Percentiles rank a stretch among this genome's conserved stretches.
Evolutionary conservation across 306 rosid species (phyloP).

Genomic region (Cercis canadensis): DNA sequence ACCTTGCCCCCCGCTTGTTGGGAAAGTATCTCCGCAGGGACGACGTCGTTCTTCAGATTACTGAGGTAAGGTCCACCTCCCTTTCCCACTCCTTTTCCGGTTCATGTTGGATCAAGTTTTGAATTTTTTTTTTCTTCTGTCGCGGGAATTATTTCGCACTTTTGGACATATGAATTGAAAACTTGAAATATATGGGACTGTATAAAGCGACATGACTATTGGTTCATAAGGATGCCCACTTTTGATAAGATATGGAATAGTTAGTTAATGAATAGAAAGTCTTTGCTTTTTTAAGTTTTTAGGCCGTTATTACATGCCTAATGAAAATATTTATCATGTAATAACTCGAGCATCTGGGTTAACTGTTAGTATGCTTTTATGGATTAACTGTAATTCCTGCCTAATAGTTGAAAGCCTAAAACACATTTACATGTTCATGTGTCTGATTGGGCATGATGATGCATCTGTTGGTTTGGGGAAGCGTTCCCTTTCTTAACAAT

Average conservation of each 20-base stretch:
- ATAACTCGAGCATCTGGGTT: not conserved
- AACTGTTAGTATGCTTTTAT: not conserved
- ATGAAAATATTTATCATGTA: not conserved
- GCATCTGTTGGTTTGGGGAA: not conserved
- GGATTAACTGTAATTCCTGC: not conserved
- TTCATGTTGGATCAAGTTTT: not conserved
- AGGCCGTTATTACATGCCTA: not conserved
- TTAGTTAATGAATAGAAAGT: not conserved
- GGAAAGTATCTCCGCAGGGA: slow-evolving; percentile 84
- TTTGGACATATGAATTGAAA: too few species aligned
- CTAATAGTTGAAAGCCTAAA: not conserved
- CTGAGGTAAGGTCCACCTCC: slow-evolving; percentile 58
- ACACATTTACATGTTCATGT: not conserved
- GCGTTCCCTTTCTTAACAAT: not conserved
- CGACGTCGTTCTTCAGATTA: slow-evolving; percentile 85
- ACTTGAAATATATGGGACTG: not conserved
- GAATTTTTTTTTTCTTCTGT: too few species aligned
- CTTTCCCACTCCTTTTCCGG: not conserved
- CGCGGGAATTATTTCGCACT: too few species aligned
- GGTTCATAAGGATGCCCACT: not conserved
- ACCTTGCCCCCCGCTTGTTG: slow-evolving; percentile 87
- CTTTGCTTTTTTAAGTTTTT: not conserved
- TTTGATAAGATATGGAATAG: not conserved
- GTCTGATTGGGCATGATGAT: not conserved
- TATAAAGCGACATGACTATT: not conserved